phyloP scores from a whole-genome alignment of 2,329 filamentous ascomycete species.

The Penicillium sp. region DNA sequence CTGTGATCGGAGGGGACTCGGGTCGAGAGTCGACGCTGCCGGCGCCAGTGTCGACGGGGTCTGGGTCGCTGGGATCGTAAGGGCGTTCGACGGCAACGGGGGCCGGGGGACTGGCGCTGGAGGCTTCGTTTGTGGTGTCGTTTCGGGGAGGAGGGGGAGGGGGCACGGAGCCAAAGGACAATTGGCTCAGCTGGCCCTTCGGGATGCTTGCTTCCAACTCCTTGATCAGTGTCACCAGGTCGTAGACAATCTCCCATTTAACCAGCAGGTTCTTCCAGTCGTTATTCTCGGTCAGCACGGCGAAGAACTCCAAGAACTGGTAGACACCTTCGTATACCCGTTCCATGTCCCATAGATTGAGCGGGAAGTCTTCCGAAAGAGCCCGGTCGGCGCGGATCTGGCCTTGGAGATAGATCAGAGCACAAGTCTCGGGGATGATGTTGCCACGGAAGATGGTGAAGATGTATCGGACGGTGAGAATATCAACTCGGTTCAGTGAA shows the following conservation, averaged over 20 bases:
- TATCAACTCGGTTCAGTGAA: slow-evolving; percentile 55
- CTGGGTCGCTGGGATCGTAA: slow-evolving; percentile 53
- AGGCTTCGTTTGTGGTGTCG: slow-evolving; percentile 32
- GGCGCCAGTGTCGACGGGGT: slow-evolving; percentile 42
- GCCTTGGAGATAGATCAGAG: slow-evolving; percentile 89
- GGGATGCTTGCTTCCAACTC: slow-evolving; percentile 85
- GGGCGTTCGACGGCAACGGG: slow-evolving; percentile 63
- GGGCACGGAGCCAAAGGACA: slow-evolving; percentile 31
- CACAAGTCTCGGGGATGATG: slow-evolving; percentile 90
- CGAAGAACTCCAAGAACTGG: slow-evolving; percentile 92
- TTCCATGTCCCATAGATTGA: slow-evolving; percentile 97
- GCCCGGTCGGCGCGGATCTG: slow-evolving; percentile 77
- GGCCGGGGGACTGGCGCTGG: slow-evolving; percentile 34
- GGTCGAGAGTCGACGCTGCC: slow-evolving; percentile 45
- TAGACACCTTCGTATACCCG: slow-evolving; percentile 91
- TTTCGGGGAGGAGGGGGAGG: slow-evolving; percentile 28
- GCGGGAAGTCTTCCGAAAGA: slow-evolving; percentile 82
- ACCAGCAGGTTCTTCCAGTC: slow-evolving; percentile 82
- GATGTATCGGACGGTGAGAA: slow-evolving; percentile 78
- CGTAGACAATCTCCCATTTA: slow-evolving; percentile 87
- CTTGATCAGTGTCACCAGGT: slow-evolving; percentile 81
- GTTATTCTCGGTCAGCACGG: slow-evolving; percentile 80
- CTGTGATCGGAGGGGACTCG: slow-evolving; percentile 52
- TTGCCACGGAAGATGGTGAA: slow-evolving; percentile 89
- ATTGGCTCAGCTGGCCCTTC: slow-evolving; percentile 66